These are phyloP conservation scores for Escovopsis weberi DNA, from an alignment of 2,329 filamentous ascomycete species.

Conservation along the genomic window DNA sequence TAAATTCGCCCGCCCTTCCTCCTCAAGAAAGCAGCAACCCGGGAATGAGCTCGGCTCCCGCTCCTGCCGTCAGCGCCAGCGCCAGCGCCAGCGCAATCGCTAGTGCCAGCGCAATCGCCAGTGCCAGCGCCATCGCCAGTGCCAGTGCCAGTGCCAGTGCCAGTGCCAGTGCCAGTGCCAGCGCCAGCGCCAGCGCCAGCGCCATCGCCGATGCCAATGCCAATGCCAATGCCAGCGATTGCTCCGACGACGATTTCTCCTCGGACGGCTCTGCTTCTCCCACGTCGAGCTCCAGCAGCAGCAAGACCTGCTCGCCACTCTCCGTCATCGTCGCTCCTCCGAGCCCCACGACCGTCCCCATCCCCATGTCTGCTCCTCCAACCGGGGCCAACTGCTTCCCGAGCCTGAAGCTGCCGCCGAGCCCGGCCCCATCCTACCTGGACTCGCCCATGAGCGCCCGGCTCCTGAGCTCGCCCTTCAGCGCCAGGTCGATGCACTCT, in stretches of 20 bases:
- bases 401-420: conserved; percentile 63
- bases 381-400: conserved; percentile 46
- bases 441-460: conserved; percentile 56
- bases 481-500: conserved; percentile 48
- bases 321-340: conserved; percentile 27
- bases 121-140: too few species aligned
- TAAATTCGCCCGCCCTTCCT: conserved; percentile 52
- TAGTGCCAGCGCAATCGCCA: too few species aligned
- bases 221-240: conserved; percentile 22
- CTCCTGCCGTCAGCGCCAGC: conserved; percentile 40
- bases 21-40: conserved; percentile 30
- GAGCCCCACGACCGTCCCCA: conserved; percentile 36
- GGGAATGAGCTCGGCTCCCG: conserved; percentile 30
- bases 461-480: conserved; percentile 56
- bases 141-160: too few species aligned
- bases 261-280: conserved; percentile 38
- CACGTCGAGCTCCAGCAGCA: conserved; percentile 17
- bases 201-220: too few species aligned
- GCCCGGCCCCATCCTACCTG: conserved; percentile 50
- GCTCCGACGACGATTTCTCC: conserved; percentile 42
- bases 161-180: too few species aligned
- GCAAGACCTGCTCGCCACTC: conserved; percentile 19
- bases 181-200: too few species aligned
- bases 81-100: conserved; percentile 31
- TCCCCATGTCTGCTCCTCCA: conserved; percentile 44